Conservation (phyloP, 2,329 filamentous ascomycete genomes). For the Fonsecaea pugnacius region DNA sequence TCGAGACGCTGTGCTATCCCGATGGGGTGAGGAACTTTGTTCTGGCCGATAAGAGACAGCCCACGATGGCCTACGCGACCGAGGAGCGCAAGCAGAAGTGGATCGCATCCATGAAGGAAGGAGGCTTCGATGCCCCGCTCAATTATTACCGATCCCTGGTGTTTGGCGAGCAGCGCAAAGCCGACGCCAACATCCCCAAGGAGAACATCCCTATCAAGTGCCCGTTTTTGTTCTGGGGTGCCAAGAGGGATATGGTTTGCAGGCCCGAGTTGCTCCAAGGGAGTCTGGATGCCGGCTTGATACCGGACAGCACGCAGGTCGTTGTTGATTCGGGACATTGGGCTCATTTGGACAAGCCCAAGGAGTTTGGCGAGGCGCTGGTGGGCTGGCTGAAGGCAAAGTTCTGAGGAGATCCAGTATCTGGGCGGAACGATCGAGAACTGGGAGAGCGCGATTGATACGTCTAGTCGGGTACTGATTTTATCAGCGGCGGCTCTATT, state of each 20-base stretch:
- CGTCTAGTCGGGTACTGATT: background rate
- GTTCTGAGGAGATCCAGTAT: background rate
- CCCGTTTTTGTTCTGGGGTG: conserved; percentile 28
- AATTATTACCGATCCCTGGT: conserved; percentile 25
- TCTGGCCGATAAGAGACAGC: conserved; percentile 34
- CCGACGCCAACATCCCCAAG: conserved; percentile 11
- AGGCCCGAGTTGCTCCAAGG: conserved; percentile 17
- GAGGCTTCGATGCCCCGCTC: conserved; percentile 25
- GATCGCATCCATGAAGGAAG: conserved; percentile 39
- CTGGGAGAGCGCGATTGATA: background rate
- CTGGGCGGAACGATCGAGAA: background rate
- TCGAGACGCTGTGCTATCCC: conserved; percentile 45
- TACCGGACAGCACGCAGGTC: conserved; percentile 23
- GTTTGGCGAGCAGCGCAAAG: conserved; percentile 25
- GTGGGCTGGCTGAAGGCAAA: conserved; percentile 25
- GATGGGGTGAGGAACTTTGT: conserved; percentile 43
- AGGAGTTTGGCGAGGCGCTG: conserved; percentile 26
- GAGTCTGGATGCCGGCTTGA: conserved; percentile 21
- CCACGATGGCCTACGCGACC: conserved; percentile 44
- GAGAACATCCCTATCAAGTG: conserved; percentile 23
- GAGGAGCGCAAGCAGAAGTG: conserved; percentile 39
- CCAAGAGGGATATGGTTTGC: conserved; percentile 23
- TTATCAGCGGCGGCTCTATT: background rate
- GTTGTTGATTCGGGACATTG: conserved; percentile 30
- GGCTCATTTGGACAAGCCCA: conserved; percentile 25